phyloP scores from a whole-genome alignment of 2,329 filamentous ascomycete species.

The Epichloe bromicola region DNA sequence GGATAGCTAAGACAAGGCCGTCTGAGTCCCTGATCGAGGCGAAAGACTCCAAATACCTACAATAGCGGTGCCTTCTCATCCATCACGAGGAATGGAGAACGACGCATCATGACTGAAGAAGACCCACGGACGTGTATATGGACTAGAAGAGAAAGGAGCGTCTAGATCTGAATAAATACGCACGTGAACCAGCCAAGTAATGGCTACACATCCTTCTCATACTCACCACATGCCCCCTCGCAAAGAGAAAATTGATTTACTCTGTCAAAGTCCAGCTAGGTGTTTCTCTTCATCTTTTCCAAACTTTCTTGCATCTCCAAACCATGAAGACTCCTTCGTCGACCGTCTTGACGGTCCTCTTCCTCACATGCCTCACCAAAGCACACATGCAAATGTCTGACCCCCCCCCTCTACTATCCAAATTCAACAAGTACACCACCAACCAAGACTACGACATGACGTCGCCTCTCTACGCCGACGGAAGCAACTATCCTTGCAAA shows the following conservation, averaged over 20 bases:
- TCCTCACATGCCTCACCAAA: conserved; percentile 9
- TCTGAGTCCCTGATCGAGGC: not conserved
- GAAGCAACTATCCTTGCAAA: conserved; percentile 66
- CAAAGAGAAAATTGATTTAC: no score
- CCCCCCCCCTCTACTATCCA: conserved; percentile 43
- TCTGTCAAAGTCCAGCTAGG: not conserved
- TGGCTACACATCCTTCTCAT: not conserved
- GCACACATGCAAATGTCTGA: conserved; percentile 44
- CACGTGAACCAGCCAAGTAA: not conserved
- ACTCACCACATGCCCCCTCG: no score
- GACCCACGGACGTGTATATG: no score
- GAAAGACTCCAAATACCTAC: not conserved
- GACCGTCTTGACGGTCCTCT: conserved; percentile 17
- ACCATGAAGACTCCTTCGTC: conserved; percentile 30
- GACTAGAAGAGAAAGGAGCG: not conserved
- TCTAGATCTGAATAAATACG: not conserved
- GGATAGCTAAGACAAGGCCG: not conserved
- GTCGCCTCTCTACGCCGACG: conserved; percentile 45
- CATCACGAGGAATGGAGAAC: not conserved
- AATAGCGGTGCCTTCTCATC: not conserved
- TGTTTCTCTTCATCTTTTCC: not conserved
- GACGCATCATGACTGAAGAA: not conserved
- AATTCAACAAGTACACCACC: conserved; percentile 34
- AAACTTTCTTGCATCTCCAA: conserved; percentile 1
- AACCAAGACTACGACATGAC: conserved; percentile 61